These are phyloP conservation scores for Kickxella alabastrina DNA, from an alignment of 192 early-diverging fungal genomes.

Conservation along the genomic window DNA sequence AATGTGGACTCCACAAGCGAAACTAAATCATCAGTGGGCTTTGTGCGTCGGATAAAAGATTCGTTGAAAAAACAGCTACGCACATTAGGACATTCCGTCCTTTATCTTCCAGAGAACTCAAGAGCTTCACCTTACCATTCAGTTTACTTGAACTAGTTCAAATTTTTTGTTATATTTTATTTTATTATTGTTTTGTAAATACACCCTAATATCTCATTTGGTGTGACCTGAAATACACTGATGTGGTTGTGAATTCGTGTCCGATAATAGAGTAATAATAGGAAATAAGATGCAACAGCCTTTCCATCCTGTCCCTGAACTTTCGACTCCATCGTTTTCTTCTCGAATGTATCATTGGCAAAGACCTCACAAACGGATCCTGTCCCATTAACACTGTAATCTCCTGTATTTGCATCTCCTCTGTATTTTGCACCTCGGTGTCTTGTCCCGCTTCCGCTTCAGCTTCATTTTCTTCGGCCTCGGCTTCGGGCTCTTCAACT, in stretches of 20 bases:
- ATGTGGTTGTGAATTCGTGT: constrained; percentile 12
- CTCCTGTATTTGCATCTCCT: neutral
- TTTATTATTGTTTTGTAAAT: neutral
- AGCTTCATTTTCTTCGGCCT: constrained; percentile 1
- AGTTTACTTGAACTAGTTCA: neutral
- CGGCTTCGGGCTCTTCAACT: constrained; percentile 23
- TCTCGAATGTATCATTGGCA: constrained; percentile 6
- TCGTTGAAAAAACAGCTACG: constrained; percentile 22
- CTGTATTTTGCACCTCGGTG: neutral
- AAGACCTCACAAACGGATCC: too few relatives aligned
- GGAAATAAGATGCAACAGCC: constrained; percentile 13
- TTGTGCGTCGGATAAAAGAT: constrained; percentile 25
- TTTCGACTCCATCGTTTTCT: neutral
- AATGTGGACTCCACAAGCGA: neutral
- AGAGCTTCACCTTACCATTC: constrained; percentile 1
- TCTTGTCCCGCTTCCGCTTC: neutral
- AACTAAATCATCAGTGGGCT: constrained; percentile 6
- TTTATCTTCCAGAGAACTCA: constrained; percentile 8
- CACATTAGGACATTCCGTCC: constrained; percentile 7
- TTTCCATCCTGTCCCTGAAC: constrained; percentile 10
- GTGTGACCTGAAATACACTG: constrained; percentile 16
- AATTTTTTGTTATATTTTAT: neutral
- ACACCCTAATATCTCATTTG: constrained; percentile 19
- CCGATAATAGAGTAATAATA: constrained; percentile 17
- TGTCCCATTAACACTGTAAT: too few relatives aligned